Evolutionary conservation across 2,329 filamentous ascomycete species (phyloP).

Genomic region (Ceratocystis destructans): DNA sequence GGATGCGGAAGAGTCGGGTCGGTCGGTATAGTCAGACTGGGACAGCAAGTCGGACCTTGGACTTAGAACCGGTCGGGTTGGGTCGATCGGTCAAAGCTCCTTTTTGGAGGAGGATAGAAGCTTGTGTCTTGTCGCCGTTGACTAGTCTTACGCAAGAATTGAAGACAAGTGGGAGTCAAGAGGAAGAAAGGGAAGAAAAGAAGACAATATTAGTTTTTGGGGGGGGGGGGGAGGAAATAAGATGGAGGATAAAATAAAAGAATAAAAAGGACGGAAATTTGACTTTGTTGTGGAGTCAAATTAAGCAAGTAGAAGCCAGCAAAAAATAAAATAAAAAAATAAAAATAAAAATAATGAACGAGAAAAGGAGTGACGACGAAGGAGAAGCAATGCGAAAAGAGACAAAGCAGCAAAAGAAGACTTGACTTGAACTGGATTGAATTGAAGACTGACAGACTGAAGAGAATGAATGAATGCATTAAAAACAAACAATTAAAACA

Average conservation of each 20-base stretch:
- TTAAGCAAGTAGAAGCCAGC: neutral
- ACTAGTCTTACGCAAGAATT: neutral
- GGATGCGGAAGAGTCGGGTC: too few relatives aligned
- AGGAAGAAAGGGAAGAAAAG: neutral
- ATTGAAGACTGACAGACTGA: neutral
- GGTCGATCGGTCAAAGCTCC: neutral
- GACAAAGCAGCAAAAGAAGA: neutral
- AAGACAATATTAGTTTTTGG: neutral
- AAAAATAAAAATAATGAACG: neutral
- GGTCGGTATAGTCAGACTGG: neutral
- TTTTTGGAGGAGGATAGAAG: neutral
- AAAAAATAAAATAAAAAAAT: neutral
- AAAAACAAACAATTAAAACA: too few relatives aligned
- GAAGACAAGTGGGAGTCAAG: neutral
- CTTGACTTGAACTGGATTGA: too few relatives aligned
- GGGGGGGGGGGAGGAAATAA: neutral
- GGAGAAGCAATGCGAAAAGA: neutral
- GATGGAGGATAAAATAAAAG: neutral
- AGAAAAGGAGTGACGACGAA: neutral
- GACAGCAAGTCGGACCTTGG: neutral
- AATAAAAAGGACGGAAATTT: neutral
- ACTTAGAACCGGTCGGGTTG: neutral
- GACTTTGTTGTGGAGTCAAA: neutral
- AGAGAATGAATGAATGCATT: neutral
- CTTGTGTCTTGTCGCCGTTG: neutral